Percentiles rank a stretch among this genome's conserved stretches.
These are phyloP conservation scores for Cladorrhinum sp. DNA, from an alignment of 2,329 filamentous ascomycete genomes.

Conservation along the genomic window DNA sequence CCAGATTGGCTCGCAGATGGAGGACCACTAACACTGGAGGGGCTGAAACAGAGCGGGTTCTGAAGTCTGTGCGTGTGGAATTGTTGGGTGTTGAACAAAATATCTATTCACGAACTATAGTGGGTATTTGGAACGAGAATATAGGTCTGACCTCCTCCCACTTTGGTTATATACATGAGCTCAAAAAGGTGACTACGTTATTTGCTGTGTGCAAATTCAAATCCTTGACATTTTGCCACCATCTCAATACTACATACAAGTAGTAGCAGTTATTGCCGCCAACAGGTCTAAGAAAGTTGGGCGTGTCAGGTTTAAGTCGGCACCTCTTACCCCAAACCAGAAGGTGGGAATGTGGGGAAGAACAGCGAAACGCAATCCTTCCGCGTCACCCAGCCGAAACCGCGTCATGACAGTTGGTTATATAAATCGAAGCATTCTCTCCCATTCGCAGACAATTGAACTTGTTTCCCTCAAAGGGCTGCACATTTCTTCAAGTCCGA, in stretches of 20 bases:
- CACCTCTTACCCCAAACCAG: neutral
- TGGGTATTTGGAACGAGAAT: too few species aligned
- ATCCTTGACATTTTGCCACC: too few species aligned
- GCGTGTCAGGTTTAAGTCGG: neutral
- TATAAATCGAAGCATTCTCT: neutral
- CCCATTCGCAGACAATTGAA: neutral
- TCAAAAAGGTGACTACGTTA: too few species aligned
- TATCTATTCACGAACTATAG: too few species aligned
- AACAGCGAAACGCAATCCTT: neutral
- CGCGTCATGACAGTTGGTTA: neutral
- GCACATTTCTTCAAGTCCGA: neutral
- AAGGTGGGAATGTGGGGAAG: neutral
- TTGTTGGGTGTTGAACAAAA: too few species aligned
- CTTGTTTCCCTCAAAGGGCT: neutral
- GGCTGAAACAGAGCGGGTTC: neutral
- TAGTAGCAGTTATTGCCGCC: too few species aligned
- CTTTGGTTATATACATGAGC: too few species aligned
- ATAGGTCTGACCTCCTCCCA: too few species aligned
- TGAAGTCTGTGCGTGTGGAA: too few species aligned
- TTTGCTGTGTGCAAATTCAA: too few species aligned
- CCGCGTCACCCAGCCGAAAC: neutral
- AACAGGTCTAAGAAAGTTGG: too few species aligned
- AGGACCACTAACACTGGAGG: neutral
- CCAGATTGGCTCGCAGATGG: conserved; percentile 4
- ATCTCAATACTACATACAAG: too few species aligned